Evolutionary conservation across 345 rosid species (phyloP).

Genomic region (Alliaria petiolata): DNA sequence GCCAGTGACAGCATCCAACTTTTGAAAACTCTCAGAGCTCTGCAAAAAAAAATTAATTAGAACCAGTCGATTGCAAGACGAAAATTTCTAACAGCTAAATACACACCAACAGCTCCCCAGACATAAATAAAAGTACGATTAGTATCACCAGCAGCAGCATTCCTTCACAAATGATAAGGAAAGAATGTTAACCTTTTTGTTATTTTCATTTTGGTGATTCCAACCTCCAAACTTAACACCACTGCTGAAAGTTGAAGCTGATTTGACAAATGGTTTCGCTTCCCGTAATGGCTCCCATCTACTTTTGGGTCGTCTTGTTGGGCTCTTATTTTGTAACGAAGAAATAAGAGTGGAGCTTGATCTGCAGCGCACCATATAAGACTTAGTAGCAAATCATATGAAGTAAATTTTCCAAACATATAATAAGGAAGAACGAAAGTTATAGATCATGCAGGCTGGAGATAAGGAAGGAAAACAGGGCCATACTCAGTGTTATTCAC

Average conservation of each 20-base stretch:
- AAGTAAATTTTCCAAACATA: slow-evolving; percentile 8
- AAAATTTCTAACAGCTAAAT: slow-evolving; percentile 12
- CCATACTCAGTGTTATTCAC: slow-evolving; percentile 51
- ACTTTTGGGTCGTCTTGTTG: slow-evolving; percentile 74
- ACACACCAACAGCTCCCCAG: slow-evolving; percentile 5
- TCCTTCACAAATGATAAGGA: slow-evolving; percentile 9
- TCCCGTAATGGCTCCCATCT: slow-evolving; percentile 97
- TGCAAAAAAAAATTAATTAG: slow-evolving; percentile 14
- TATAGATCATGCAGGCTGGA: neutral
- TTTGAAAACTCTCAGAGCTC: slow-evolving; percentile 32
- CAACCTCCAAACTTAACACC: slow-evolving; percentile 56
- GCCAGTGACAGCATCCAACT: slow-evolving; percentile 45
- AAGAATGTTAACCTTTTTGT: slow-evolving; percentile 48
- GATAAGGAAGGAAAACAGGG: slow-evolving; percentile 11
- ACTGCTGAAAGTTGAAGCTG: slow-evolving; percentile 37
- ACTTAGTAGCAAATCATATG: slow-evolving; percentile 13
- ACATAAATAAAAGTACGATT: neutral
- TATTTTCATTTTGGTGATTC: slow-evolving; percentile 45
- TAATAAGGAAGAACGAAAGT: slow-evolving; percentile 5
- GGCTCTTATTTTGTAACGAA: slow-evolving; percentile 53
- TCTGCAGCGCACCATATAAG: slow-evolving; percentile 30
- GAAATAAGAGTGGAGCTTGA: slow-evolving; percentile 34
- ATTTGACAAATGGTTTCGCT: slow-evolving; percentile 52
- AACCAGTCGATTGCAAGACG: slow-evolving; percentile 3
- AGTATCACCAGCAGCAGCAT: neutral